Percentiles rank a stretch among this genome's conserved stretches.
These are phyloP conservation scores for Straminergon stramineum DNA, from an alignment of 225 moss, liverwort and hornwort genomes.

Conservation along the genomic window DNA sequence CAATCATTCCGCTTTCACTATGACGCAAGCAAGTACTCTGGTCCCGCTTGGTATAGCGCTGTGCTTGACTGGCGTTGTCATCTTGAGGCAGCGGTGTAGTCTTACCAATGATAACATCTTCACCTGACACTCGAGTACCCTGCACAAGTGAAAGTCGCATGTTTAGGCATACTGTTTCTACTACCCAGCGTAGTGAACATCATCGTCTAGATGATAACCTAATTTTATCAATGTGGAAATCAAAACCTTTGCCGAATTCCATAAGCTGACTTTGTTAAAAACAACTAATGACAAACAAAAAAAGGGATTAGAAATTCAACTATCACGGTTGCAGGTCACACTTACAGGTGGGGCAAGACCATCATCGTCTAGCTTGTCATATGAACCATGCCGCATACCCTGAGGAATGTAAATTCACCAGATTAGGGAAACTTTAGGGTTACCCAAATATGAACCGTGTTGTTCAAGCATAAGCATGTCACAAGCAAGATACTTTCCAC, in stretches of 20 bases:
- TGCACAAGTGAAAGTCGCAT: slow-evolving; percentile 6
- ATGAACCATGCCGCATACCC: slow-evolving; percentile 99
- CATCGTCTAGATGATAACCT: background rate
- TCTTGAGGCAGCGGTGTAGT: slow-evolving; percentile 95
- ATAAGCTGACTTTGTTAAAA: background rate
- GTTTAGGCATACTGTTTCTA: background rate
- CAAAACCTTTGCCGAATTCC: background rate
- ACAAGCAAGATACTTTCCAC: background rate
- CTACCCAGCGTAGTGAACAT: background rate
- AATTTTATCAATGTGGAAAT: background rate
- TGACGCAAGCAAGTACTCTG: slow-evolving; percentile 98
- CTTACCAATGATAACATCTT: slow-evolving; percentile 98
- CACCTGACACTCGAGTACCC: slow-evolving; percentile 98
- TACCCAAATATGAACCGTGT: background rate
- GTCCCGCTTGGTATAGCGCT: slow-evolving; percentile 90
- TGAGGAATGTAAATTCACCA: slow-evolving; percentile 1
- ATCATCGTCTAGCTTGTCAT: slow-evolving; percentile 98
- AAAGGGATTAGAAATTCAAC: background rate
- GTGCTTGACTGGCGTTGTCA: slow-evolving; percentile 94
- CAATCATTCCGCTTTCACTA: slow-evolving; percentile 99
- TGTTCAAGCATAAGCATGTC: background rate
- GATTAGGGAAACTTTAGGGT: background rate
- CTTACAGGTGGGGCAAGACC: slow-evolving; percentile 94
- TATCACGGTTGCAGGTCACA: background rate
- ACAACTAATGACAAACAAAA: background rate